These are phyloP conservation scores for Tricholomella constricta DNA, from an alignment of 768 basidiomycete species.

Conservation along the genomic window DNA sequence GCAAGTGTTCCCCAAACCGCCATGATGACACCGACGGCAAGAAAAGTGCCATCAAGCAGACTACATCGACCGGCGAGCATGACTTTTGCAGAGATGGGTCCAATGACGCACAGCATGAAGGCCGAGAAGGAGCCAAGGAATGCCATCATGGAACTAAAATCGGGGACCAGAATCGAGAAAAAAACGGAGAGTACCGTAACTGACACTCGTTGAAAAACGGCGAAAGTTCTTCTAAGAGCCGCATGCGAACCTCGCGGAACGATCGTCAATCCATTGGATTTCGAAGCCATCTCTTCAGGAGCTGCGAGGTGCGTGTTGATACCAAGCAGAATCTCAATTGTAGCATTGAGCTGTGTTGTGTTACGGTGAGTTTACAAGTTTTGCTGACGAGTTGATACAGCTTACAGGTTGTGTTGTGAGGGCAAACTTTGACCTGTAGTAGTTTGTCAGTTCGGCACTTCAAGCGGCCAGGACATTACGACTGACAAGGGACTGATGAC, in stretches of 20 bases:
- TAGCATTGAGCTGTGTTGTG: slow-evolving; percentile 66
- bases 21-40: slow-evolving; percentile 60
- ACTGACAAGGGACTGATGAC: slow-evolving; percentile 76
- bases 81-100: slow-evolving; percentile 74
- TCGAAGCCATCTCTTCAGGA: slow-evolving; percentile 41
- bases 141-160: slow-evolving; percentile 84
- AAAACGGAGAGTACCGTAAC: slow-evolving; percentile 62
- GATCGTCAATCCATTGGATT: slow-evolving; percentile 34
- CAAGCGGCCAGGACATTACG: neutral
- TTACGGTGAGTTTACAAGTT: neutral
- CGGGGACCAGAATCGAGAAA: slow-evolving; percentile 75
- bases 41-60: slow-evolving; percentile 53
- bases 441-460: slow-evolving; percentile 8
- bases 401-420: slow-evolving; percentile 79
- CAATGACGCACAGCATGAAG: slow-evolving; percentile 72
- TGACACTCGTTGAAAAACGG: slow-evolving; percentile 55
- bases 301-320: slow-evolving; percentile 49
- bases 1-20: slow-evolving; percentile 77
- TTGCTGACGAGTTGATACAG: slow-evolving; percentile 6
- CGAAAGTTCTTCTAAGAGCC: slow-evolving; percentile 41
- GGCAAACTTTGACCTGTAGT: slow-evolving; percentile 79
- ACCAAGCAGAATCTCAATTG: slow-evolving; percentile 76
- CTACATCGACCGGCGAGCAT: slow-evolving; percentile 52
- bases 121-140: slow-evolving; percentile 91
- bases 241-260: slow-evolving; percentile 27